Conservation (phyloP, 495 filamentous ascomycete genomes). For the Hypoxylon trugodes region DNA sequence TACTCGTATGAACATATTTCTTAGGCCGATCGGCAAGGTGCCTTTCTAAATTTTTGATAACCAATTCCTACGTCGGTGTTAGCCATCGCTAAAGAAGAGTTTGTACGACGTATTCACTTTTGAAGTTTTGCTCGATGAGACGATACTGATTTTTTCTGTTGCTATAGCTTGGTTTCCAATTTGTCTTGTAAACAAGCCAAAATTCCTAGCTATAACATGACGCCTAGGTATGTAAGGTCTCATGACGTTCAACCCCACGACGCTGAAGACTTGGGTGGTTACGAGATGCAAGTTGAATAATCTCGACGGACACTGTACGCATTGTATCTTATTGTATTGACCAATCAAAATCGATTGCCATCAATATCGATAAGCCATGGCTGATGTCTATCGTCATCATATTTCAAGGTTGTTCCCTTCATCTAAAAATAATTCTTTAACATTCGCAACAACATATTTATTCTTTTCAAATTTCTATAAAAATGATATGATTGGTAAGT, state of each 20-base stretch:
- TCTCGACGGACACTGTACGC: not conserved
- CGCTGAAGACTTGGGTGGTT: not conserved
- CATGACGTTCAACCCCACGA: constrained; percentile 20
- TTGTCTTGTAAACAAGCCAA: constrained; percentile 8
- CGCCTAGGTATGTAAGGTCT: constrained; percentile 18
- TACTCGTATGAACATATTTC: not conserved
- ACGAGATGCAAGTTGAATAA: not conserved
- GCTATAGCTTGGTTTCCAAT: constrained; percentile 12
- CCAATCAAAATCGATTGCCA: not conserved
- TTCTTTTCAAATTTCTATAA: not conserved
- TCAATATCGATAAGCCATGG: constrained; percentile 13
- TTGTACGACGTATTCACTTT: constrained; percentile 25
- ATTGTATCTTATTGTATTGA: not conserved
- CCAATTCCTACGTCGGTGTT: constrained; percentile 11
- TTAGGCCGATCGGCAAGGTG: constrained; percentile 1
- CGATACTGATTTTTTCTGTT: constrained; percentile 28
- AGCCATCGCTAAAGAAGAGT: not conserved
- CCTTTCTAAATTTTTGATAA: constrained; percentile 14
- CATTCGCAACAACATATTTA: too few species aligned
- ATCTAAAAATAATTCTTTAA: not conserved
- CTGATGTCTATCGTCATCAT: not conserved
- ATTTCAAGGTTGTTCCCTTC: not conserved
- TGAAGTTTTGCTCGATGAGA: constrained; percentile 20
- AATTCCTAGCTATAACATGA: constrained; percentile 7
- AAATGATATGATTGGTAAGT: not conserved